A percentile compares a stretch with the other conserved stretches of the same genome.
Evolutionary conservation across 495 filamentous ascomycete genomes (phyloP).

Genomic region (Aspergillus haitiensis): DNA sequence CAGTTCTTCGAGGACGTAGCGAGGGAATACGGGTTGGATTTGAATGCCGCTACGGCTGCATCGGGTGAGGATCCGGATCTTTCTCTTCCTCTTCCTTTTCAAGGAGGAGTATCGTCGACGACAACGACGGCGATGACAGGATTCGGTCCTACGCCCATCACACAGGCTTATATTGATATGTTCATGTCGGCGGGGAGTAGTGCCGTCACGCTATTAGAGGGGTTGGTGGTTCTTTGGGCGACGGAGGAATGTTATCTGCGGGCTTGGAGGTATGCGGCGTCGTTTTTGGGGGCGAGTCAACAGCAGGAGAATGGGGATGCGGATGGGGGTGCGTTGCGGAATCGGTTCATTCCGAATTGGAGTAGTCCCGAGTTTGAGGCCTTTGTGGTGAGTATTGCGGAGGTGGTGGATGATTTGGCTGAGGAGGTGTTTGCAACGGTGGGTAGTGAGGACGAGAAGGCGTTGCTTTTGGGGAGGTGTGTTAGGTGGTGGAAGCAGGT

Average conservation of each 20-base stretch:
- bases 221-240: constrained; percentile 70
- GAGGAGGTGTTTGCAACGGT: constrained; percentile 42
- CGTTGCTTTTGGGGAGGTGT: constrained; percentile 34
- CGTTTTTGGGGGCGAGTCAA: constrained; percentile 27
- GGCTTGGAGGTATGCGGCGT: constrained; percentile 58
- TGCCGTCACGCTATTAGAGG: constrained; percentile 56
- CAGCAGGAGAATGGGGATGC: constrained; percentile 47
- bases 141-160: constrained; percentile 44
- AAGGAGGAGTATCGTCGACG: too few species aligned
- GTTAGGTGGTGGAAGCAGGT: constrained; percentile 54
- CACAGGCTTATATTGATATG: constrained; percentile 54
- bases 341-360: constrained; percentile 68
- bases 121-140: too few species aligned
- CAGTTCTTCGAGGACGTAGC: constrained; percentile 66
- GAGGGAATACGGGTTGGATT: constrained; percentile 57
- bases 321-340: constrained; percentile 62
- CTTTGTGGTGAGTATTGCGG: constrained; percentile 52
- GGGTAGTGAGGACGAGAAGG: constrained; percentile 36
- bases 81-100: too few species aligned
- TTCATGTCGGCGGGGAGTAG: constrained; percentile 52
- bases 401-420: constrained; percentile 47
- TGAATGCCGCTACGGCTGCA: constrained; percentile 25
- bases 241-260: constrained; percentile 66
- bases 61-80: too few species aligned
- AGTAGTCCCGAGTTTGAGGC: constrained; percentile 56